Conservation (phyloP, 257 asterid genomes). For the Eucommia ulmoides region DNA sequence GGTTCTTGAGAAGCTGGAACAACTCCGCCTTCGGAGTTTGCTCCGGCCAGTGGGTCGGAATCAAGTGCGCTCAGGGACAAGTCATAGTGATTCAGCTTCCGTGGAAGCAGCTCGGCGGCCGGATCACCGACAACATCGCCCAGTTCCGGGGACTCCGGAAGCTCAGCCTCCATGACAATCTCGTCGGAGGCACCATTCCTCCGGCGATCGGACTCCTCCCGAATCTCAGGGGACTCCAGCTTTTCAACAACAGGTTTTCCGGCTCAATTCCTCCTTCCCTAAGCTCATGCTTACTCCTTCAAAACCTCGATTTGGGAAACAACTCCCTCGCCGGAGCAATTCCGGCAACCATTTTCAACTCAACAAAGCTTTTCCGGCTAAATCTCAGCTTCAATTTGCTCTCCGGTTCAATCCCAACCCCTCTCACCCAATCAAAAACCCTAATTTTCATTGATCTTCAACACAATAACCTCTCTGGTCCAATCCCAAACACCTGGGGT, state of each 20-base stretch:
- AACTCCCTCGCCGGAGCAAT: conserved; percentile 58
- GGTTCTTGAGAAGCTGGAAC: conserved; percentile 82
- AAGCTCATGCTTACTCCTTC: conserved; percentile 58
- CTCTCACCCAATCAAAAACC: conserved; percentile 37
- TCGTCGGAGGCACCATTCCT: conserved; percentile 69
- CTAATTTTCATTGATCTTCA: conserved; percentile 49
- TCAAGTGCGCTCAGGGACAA: conserved; percentile 88
- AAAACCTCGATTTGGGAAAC: conserved; percentile 64
- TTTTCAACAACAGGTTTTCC: conserved; percentile 60
- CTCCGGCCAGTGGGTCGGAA: conserved; percentile 81
- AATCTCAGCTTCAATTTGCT: conserved; percentile 56
- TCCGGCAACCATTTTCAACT: conserved; percentile 43
- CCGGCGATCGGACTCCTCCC: conserved; percentile 62
- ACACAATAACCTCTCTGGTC: conserved; percentile 55
- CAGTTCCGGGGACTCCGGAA: conserved; percentile 80
- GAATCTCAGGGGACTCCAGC: conserved; percentile 71
- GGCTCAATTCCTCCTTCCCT: conserved; percentile 83
- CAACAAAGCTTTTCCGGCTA: conserved; percentile 64
- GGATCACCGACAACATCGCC: conserved; percentile 57
- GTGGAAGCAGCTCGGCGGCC: conserved; percentile 75
- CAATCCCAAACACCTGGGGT: conserved; percentile 53
- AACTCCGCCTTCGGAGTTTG: conserved; percentile 81
- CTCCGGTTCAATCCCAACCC: conserved; percentile 62
- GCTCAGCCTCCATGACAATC: conserved; percentile 82
- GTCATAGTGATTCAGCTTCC: conserved; percentile 95